Evolutionary conservation across 345 rosid species (phyloP), one percentile per base, ranked within the genome.

Genomic region (Fremontodendron californicum): DNA sequence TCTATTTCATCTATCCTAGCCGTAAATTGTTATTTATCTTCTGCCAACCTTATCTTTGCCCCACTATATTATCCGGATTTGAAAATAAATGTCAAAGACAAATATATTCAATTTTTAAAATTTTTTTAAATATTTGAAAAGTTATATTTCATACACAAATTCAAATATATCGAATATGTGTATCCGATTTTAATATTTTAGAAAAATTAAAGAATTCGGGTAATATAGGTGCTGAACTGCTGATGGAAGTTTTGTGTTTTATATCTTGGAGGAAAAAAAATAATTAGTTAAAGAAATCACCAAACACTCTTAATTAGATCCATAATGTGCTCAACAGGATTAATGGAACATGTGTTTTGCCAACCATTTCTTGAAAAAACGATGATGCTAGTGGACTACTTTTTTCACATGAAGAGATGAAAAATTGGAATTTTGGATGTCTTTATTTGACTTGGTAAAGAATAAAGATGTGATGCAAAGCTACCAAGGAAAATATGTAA

Each of bases 1-100:
- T n/a, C n/a, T 13, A n/a, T 37, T 74, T 60, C 12, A 82, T 89
- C 3, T 83, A 60, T 35, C 78, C 43, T 64, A 19, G 69, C 43
- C 6, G 6, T 37, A 19, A 35, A n/a, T 49, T 65, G 29, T n/a
- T 19, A 15, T 2, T 62, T 62, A 52, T 52, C 57, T 52, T 52
- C 10, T 49, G 55, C 55, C 55, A 15, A 49, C 55, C 55, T 43
- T 55, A 55, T 51, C 55, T 33, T 33, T 33, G 35, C 35, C 35
- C 3, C 1, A 33, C 35, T 33, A n/a, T n/a, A n/a, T n/a, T n/a
- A n/a, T n/a, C n/a, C n/a, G n/a, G n/a, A n/a, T n/a, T n/a, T n/a
- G n/a, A n/a, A n/a, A n/a, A n/a, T n/a, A n/a, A n/a, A n/a, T n/a
- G n/a, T n/a, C n/a, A n/a, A n/a, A n/a, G n/a, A n/a, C n/a, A n/a